A percentile compares a stretch with the other conserved stretches of the same genome.
phyloP scores from a whole-genome alignment of 1,139 yeast species.

The Casaregolazyma suthepensis region DNA sequence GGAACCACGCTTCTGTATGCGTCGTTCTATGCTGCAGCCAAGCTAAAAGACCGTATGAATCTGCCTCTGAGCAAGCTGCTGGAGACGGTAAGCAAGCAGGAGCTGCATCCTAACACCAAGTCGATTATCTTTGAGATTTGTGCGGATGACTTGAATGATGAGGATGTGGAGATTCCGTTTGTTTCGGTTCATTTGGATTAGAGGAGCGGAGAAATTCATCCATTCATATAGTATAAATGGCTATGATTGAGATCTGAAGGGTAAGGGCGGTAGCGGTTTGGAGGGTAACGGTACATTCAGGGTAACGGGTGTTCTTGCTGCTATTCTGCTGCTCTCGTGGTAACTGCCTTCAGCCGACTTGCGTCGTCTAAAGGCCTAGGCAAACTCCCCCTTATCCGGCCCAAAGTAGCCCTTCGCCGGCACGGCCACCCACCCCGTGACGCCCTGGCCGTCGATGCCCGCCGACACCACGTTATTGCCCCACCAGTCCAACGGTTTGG shows the following conservation, averaged over 20 bases:
- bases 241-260: no score
- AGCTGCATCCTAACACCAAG: constrained; percentile 66
- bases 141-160: constrained; percentile 87
- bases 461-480: constrained; percentile 11
- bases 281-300: no score
- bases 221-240: neutral
- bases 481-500: constrained; percentile 26
- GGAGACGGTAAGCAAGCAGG: constrained; percentile 77
- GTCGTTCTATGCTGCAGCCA: constrained; percentile 88
- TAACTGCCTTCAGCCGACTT: no score
- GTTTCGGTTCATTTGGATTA: constrained; percentile 37
- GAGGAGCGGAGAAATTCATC: no score
- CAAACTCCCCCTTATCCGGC: constrained; percentile 24
- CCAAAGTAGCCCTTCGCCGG: constrained; percentile 45
- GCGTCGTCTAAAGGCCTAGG: no score
- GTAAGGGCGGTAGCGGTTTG: no score
- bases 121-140: constrained; percentile 83
- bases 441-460: constrained; percentile 35
- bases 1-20: constrained; percentile 90
- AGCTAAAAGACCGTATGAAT: constrained; percentile 67
- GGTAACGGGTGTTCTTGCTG: no score
- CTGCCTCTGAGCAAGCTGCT: constrained; percentile 68
- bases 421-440: constrained; percentile 26
- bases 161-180: constrained; percentile 93
- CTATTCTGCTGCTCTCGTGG: no score